Conservation (phyloP, 352 stramenopile species). For the Peronospora farinosa region DNA sequence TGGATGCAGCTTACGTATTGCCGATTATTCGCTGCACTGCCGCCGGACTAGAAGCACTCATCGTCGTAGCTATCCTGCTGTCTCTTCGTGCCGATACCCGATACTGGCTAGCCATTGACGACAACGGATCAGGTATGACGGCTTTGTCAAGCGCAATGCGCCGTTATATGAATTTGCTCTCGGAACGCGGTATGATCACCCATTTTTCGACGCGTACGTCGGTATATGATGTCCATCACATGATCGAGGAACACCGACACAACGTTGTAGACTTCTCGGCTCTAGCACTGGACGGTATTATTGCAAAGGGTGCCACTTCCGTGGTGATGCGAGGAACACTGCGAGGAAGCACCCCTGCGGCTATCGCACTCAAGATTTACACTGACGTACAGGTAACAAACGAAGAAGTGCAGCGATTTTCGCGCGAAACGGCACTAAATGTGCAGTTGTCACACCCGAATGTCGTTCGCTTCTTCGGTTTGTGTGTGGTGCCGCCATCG, state of each 20-base stretch:
- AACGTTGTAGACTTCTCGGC: constrained; percentile 78
- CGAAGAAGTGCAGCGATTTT: constrained; percentile 77
- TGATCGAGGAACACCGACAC: constrained; percentile 82
- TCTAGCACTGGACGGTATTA: constrained; percentile 65
- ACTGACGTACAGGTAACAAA: constrained; percentile 77
- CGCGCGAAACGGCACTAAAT: constrained; percentile 72
- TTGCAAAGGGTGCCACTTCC: constrained; percentile 72
- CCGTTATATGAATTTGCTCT: constrained; percentile 64
- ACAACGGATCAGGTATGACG: constrained; percentile 34
- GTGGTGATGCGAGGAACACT: constrained; percentile 77
- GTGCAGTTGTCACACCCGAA: constrained; percentile 81
- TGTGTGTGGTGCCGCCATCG: constrained; percentile 76
- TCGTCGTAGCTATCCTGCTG: constrained; percentile 63
- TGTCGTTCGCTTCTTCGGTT: constrained; percentile 71
- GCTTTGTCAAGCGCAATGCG: constrained; percentile 53
- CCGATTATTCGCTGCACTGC: constrained; percentile 50
- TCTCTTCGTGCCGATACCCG: constrained; percentile 73
- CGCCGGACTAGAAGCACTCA: constrained; percentile 47
- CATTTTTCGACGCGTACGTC: constrained; percentile 85
- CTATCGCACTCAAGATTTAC: constrained; percentile 85
- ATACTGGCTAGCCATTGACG: constrained; percentile 81
- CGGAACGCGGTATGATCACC: constrained; percentile 80
- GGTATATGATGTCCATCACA: constrained; percentile 83
- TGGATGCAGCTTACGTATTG: constrained; percentile 19
- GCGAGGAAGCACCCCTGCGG: constrained; percentile 32